Evolutionary conservation across 2,329 filamentous ascomycete species (phyloP).

Genomic region (Paraconiothyrium brasiliense): DNA sequence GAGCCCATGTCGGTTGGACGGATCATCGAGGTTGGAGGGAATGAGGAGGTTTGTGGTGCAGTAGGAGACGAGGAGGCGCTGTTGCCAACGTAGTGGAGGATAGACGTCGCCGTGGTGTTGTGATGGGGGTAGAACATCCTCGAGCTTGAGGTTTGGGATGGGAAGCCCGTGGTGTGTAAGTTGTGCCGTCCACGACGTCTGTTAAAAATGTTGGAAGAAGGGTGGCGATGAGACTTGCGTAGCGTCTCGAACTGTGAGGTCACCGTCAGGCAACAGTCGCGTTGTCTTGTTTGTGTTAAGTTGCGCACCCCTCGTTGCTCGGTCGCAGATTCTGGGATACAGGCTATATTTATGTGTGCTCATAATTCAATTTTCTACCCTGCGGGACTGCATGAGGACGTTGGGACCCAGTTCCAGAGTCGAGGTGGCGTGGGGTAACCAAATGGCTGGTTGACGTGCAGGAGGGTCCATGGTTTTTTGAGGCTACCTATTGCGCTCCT

Average conservation of each 20-base stretch:
- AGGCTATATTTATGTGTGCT: conserved; percentile 2
- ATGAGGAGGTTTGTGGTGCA: background rate
- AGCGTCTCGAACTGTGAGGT: background rate
- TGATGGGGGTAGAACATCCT: too few relatives aligned
- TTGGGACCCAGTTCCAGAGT: background rate
- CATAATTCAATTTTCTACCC: background rate
- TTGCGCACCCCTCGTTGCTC: background rate
- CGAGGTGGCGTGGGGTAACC: conserved; percentile 4
- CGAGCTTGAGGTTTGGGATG: too few relatives aligned
- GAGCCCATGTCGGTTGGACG: conserved; percentile 6
- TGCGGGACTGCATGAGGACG: background rate
- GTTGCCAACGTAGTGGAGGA: too few relatives aligned
- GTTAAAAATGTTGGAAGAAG: background rate
- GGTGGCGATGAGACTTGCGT: background rate
- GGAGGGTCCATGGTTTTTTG: background rate
- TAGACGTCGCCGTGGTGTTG: too few relatives aligned
- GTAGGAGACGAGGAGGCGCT: background rate
- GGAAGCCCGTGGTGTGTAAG: too few relatives aligned
- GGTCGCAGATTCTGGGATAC: background rate
- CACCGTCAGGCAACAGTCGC: conserved; percentile 3
- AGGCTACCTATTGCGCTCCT: background rate
- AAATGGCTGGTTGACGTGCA: background rate
- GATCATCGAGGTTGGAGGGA: background rate
- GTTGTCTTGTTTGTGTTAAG: background rate
- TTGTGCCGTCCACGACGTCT: too few relatives aligned